Base-by-base conservation (phyloP, 1,139 yeast species). In the Taphrina communis region DNA sequence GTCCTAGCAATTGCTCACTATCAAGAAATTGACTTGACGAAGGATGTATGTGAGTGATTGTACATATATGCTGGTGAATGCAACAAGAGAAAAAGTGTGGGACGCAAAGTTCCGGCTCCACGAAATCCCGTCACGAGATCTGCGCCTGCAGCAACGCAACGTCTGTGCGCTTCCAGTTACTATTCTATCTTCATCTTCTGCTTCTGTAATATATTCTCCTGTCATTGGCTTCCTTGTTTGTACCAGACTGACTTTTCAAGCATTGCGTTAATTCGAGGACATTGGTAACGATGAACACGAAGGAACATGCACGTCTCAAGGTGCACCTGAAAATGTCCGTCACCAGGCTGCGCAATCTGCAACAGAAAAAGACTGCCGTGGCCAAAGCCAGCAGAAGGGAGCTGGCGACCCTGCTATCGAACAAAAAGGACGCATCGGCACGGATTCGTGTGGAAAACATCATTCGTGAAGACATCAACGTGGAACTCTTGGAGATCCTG, bases 361-460 rank as follows among this genome's bases (percentile, higher is more conserved):
- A 92, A 77, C 91, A 90, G 71, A 90, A 90, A 79, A 90, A 89
- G 74, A 81, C 86, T 1, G 97, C 97, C 0, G 74, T 90, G 39
- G 87, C 95, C 7, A 92, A 91, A 77, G 95, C 89, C 74, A 90
- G 87, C 73, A 81, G 97, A 71, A 82, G 97, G 70, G 83, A 80
- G 48, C 83, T 89, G 80, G 96, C 97, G 0, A 92, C 88, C 66
- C 79, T 91, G 35, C 80, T 92, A 67, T 80, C 83, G 6, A 83
- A 81, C 61, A 92, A 93, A 6, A 90, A 90, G 76, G 94, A 90
- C 73, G 87, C 88, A 69, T 89, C 93, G 75, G 97, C 97, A 25
- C 84, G 85, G 71, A 91, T 92, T 70, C 80, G 96, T 66, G 96
- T 91, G 2, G 97, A 92, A 74, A 89, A 90, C 75, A 85, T 92